Percentiles rank a stretch among this genome's conserved stretches.
Conservation (phyloP, 2,329 filamentous ascomycete genomes). For the Calonectria hawksworthii region DNA sequence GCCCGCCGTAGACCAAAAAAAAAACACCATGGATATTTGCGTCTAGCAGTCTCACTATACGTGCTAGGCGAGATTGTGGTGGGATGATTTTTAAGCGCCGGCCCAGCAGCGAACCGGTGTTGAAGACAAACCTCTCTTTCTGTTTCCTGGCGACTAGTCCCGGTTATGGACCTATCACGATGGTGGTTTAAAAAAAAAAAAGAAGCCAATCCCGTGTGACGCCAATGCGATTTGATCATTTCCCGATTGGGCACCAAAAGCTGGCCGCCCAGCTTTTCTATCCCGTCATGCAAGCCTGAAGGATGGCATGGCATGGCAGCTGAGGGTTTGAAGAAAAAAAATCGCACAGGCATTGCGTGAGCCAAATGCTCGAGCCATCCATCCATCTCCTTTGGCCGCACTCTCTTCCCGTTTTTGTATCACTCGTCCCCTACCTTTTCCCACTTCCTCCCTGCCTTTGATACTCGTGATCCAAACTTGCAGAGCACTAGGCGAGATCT, state of each 20-base stretch:
- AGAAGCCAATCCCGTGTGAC: background rate
- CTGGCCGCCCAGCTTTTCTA: background rate
- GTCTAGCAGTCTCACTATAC: background rate
- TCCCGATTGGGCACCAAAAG: background rate
- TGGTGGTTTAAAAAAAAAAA: background rate
- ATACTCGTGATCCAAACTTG: background rate
- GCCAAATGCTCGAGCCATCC: too few relatives aligned
- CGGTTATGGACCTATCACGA: background rate
- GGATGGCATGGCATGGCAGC: background rate
- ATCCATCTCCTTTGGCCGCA: background rate
- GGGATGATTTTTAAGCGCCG: background rate
- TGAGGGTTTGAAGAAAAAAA: background rate
- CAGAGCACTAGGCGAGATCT: background rate
- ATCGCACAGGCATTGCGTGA: background rate
- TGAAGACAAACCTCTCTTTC: background rate
- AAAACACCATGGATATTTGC: background rate
- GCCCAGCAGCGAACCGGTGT: background rate
- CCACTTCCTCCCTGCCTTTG: background rate
- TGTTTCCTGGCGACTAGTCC: background rate
- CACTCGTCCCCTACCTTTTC: background rate
- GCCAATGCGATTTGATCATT: background rate
- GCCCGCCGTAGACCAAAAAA: background rate
- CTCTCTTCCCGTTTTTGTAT: background rate
- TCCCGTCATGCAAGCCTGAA: background rate
- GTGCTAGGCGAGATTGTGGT: background rate